Conservation (phyloP, 352 stramenopile species). For the Globisporangium barbulae region DNA sequence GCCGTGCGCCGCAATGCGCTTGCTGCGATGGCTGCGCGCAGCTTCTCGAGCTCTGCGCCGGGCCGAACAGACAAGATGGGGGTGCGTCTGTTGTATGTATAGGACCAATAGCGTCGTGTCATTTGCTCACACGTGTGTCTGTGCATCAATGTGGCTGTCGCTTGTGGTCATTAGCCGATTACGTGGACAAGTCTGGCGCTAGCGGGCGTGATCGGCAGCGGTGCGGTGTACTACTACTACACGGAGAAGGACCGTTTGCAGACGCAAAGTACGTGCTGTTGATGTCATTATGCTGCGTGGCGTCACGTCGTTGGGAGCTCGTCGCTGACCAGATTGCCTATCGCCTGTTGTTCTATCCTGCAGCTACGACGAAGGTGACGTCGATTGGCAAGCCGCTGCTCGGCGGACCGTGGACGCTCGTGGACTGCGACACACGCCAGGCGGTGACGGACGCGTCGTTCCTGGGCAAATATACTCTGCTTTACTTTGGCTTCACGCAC, state of each 20-base stretch:
- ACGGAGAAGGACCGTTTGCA: conserved; percentile 86
- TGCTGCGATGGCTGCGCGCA: conserved; percentile 15
- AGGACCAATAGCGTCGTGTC: not conserved
- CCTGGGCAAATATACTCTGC: conserved; percentile 92
- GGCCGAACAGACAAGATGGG: conserved; percentile 62
- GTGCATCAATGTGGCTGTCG: not conserved
- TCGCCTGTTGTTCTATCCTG: not conserved
- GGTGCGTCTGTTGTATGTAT: conserved; percentile 24
- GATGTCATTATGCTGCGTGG: not conserved
- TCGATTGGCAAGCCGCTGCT: conserved; percentile 90
- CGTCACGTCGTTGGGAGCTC: not conserved
- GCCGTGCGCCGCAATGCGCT: conserved; percentile 16
- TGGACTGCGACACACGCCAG: conserved; percentile 85
- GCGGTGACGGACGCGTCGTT: conserved; percentile 91
- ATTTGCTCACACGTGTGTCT: not conserved
- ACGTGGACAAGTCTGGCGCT: conserved; percentile 84
- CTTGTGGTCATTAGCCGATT: conserved; percentile 40
- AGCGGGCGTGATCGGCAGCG: conserved; percentile 60
- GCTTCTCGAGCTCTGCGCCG: conserved; percentile 34
- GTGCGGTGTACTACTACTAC: conserved; percentile 88
- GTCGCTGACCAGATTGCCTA: conserved; percentile 2
- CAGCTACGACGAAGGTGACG: conserved; percentile 83
- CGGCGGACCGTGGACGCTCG: conserved; percentile 91
- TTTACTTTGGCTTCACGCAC: conserved; percentile 99
- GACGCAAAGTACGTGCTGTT: conserved; percentile 59